Evolutionary conservation across 768 basidiomycete genomes (phyloP), one percentile per base, ranked within the genome.

Genomic region (Kwoniella heveanensis): DNA sequence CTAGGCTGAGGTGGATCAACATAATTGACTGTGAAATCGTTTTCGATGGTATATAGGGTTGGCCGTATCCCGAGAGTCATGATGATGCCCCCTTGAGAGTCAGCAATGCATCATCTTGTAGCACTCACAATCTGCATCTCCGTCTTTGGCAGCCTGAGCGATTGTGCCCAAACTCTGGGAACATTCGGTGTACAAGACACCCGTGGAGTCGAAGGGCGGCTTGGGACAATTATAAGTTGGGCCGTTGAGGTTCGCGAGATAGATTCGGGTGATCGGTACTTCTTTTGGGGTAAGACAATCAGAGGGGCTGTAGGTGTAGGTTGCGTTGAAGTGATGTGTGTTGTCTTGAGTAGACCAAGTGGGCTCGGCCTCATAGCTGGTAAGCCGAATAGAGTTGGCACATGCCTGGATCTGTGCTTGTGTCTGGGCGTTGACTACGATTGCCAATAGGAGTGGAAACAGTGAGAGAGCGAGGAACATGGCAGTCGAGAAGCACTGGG

Each of bases 21-120:
- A n/a, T 30, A 30, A 22, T 60, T 25, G n/a, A 60, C 58, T 46
- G 58, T 60, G 21, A 50, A 60, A 48, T 60, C 58, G 49, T 60
- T 60, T 36, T 60, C 58, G 48, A 60, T 60, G 24, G 47, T 60
- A 30, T 60, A 60, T 15, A 29, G 36, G 49, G 58, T 60, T 5
- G 58, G 58, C 29, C 49, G 47, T n/a, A 26, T 24, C 8, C 58
- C 58, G 5, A 60, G 10, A 9, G 25, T 19, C 24, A 60, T 9
- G 26, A 52, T 27, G 55, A 64, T 25, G 19, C 27, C 56, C 44
- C 21, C 61, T 58, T 21, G n/a, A 58, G 9, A 19, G 37, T 39
- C 37, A 39, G 37, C 37, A 39, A 39, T 9, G 37, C n/a, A n/a
- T n/a, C n/a, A 19, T 39, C 37, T 39, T 19, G 37, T 39, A 10